Percentiles rank a stretch among this genome's conserved stretches.
Conservation (phyloP, 352 stramenopile genomes). For the Hyaloperonospora brassicae region DNA sequence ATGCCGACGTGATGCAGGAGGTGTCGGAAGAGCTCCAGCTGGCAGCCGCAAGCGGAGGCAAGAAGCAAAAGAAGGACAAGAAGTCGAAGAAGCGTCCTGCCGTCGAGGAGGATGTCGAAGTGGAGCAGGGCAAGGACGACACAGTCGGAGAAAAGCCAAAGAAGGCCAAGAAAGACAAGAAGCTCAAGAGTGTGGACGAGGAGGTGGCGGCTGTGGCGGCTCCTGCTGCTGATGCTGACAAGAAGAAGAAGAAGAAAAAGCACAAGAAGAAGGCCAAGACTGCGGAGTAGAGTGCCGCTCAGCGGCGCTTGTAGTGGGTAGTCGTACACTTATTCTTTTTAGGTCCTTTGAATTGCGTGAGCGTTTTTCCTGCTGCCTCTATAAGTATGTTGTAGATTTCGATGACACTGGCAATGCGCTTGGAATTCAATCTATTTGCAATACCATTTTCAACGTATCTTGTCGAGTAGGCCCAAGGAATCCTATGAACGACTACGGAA, state of each 20-base stretch:
- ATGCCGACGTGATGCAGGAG: constrained; percentile 98
- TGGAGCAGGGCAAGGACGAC: constrained; percentile 57
- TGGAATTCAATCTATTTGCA: constrained; percentile 32
- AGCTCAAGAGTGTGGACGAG: constrained; percentile 37
- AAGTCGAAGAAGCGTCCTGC: constrained; percentile 78
- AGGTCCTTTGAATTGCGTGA: constrained; percentile 16
- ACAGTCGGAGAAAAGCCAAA: constrained; percentile 75
- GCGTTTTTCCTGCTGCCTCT: constrained; percentile 17
- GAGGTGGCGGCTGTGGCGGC: constrained; percentile 15
- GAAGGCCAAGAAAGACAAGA: constrained; percentile 67
- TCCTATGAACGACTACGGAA: too few species aligned
- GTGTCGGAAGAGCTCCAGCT: constrained; percentile 89
- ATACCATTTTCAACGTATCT: constrained; percentile 8
- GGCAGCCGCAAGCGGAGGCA: constrained; percentile 36
- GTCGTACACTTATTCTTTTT: constrained; percentile 44
- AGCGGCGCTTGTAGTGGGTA: constrained; percentile 25
- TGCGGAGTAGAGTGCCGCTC: constrained; percentile 42
- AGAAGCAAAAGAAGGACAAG: constrained; percentile 64
- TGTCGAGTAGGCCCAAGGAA: too few species aligned
- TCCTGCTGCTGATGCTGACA: constrained; percentile 41
- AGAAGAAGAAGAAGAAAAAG: constrained; percentile 78
- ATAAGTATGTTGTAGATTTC: constrained; percentile 23
- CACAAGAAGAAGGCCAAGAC: constrained; percentile 72
- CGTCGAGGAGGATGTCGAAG: constrained; percentile 48
- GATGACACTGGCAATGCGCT: constrained; percentile 23